phyloP scores from a whole-genome alignment of 2,329 filamentous ascomycete genomes.

The Claviceps fusiformis region DNA sequence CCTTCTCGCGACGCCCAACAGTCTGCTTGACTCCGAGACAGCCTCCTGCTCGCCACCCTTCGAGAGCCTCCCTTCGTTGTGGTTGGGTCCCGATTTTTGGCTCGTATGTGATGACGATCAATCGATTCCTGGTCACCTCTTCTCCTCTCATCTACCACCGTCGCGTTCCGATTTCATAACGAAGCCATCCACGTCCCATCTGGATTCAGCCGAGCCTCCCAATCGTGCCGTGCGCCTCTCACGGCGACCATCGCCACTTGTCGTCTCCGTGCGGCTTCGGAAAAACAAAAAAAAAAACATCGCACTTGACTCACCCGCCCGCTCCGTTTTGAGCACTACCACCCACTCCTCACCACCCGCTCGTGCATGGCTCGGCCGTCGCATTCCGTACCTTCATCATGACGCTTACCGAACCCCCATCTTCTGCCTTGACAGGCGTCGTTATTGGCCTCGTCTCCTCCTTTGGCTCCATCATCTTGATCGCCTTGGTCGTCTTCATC shows the following conservation, averaged over 20 bases:
- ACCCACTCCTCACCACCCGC: not conserved
- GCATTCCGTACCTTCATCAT: slow-evolving; percentile 8
- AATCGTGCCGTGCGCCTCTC: not conserved
- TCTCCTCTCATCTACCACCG: not conserved
- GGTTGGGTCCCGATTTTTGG: not conserved
- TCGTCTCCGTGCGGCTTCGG: not conserved
- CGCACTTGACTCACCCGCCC: not conserved
- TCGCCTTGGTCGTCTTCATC: slow-evolving; percentile 79
- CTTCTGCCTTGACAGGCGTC: slow-evolving; percentile 54
- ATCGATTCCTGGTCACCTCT: not conserved
- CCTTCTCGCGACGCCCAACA: not conserved
- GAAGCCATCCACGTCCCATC: not conserved
- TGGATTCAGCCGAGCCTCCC: not conserved
- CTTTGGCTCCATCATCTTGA: slow-evolving; percentile 78
- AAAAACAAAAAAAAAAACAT: not conserved
- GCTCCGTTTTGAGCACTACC: not conserved
- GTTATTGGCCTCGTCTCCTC: slow-evolving; percentile 91
- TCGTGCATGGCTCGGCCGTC: slow-evolving; percentile 1
- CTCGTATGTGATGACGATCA: not conserved
- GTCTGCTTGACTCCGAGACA: no score
- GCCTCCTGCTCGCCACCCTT: not conserved
- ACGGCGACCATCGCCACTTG: slow-evolving; percentile 1
- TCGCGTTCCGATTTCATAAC: no score
- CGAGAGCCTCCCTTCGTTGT: not conserved
- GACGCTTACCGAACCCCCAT: slow-evolving; percentile 20